phyloP scores from a whole-genome alignment of 805 yeast species.

The Spathaspora boniae region DNA sequence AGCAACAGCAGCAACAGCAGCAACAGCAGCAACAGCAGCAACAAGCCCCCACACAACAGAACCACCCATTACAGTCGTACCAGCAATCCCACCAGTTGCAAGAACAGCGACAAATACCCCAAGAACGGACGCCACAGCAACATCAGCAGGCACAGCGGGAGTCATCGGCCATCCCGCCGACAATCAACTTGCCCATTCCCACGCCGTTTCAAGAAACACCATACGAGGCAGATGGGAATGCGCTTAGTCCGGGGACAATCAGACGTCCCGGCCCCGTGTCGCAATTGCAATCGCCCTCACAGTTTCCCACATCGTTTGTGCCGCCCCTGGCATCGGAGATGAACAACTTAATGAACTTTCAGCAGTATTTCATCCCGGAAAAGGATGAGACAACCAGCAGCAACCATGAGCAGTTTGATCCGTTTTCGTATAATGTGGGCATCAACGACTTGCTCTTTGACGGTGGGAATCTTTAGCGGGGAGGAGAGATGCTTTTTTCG shows the following conservation, averaged over 20 bases:
- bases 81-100: too few species aligned
- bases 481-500: constrained; percentile 1
- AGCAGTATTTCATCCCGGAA: constrained; percentile 15
- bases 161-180: too few species aligned
- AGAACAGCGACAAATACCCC: too few species aligned
- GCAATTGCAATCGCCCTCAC: constrained; percentile 6
- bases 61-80: background rate
- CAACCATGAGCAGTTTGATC: constrained; percentile 8
- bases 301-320: constrained; percentile 7
- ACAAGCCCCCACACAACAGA: background rate
- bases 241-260: too few species aligned
- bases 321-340: constrained; percentile 5
- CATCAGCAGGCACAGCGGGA: too few species aligned
- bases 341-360: constrained; percentile 16
- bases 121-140: too few species aligned
- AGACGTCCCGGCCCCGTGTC: too few species aligned
- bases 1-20: constrained; percentile 2
- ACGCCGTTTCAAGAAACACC: too few species aligned
- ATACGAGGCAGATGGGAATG: too few species aligned
- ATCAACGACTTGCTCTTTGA: constrained; percentile 14
- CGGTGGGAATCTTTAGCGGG: background rate
- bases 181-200: too few species aligned
- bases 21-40: background rate
- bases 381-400: constrained; percentile 1
- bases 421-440: constrained; percentile 16